These are phyloP conservation scores for Fusarium equiseti DNA, from an alignment of 2,329 filamentous ascomycete species.

Conservation along the genomic window DNA sequence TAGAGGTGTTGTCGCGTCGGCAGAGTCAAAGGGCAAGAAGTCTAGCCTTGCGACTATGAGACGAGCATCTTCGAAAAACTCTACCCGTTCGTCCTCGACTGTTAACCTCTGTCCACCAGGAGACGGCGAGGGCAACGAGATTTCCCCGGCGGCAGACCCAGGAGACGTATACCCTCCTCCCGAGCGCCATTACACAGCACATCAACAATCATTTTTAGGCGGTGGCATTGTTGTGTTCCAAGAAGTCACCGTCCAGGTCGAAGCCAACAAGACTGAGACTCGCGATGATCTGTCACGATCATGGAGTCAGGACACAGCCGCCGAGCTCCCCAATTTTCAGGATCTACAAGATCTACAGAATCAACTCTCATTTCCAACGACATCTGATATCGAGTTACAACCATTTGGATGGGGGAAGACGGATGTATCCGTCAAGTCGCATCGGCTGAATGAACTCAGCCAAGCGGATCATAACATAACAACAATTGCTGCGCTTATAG, in stretches of 20 bases:
- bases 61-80: background rate
- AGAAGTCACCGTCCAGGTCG: slow-evolving; percentile 20
- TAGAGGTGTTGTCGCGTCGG: background rate
- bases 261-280: slow-evolving; percentile 8
- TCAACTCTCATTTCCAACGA: background rate
- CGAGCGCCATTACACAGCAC: background rate
- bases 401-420: slow-evolving; percentile 18
- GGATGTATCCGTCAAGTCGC: slow-evolving; percentile 25
- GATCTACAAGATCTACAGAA: background rate
- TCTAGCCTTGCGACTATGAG: background rate
- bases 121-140: background rate
- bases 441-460: background rate
- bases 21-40: background rate
- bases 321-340: background rate
- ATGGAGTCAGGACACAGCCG: slow-evolving; percentile 15
- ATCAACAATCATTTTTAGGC: slow-evolving; percentile 11
- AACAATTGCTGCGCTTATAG: slow-evolving; percentile 17
- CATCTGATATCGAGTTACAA: slow-evolving; percentile 7
- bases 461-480: background rate
- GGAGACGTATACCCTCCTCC: background rate
- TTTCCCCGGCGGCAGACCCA: background rate
- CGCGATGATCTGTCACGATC: background rate
- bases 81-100: slow-evolving; percentile 7
- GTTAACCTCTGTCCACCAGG: slow-evolving; percentile 13
- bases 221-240: slow-evolving; percentile 25